phyloP scores from a whole-genome alignment of 345 rosid genomes.

The Aquilaria sinensis region DNA sequence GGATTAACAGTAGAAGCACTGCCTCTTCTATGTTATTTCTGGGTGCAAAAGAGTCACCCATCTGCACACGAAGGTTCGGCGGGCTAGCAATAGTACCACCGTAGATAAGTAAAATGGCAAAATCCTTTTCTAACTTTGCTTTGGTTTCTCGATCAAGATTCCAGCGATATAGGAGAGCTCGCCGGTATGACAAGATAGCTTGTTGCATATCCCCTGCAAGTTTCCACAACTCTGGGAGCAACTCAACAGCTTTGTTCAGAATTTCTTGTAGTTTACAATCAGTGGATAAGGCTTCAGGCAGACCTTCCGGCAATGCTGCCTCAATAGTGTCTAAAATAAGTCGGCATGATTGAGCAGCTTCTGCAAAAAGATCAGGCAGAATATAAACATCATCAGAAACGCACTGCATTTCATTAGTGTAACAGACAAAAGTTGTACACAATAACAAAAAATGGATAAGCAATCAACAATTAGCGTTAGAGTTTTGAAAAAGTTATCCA shows the following conservation, averaged over 20 bases:
- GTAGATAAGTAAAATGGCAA: conserved; percentile 60
- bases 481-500: too few species aligned
- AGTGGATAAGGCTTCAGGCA: conserved; percentile 39
- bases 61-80: conserved; percentile 56
- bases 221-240: conserved; percentile 73
- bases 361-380: conserved; percentile 32
- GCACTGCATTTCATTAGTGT: too few species aligned
- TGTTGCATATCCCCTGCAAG: conserved; percentile 49
- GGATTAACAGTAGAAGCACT: conserved; percentile 45
- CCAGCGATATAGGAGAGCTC: conserved; percentile 62
- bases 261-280: conserved; percentile 49
- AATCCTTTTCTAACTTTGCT: conserved; percentile 54
- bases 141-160: conserved; percentile 47
- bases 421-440: too few species aligned
- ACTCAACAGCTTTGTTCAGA: conserved; percentile 56
- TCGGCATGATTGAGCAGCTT: conserved; percentile 69
- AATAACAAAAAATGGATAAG: neutral
- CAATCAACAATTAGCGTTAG: too few species aligned
- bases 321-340: conserved; percentile 57
- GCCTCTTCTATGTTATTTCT: conserved; percentile 69
- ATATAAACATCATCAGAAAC: too few species aligned
- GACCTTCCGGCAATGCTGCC: conserved; percentile 66
- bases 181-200: conserved; percentile 52
- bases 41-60: conserved; percentile 58
- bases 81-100: conserved; percentile 61